phyloP scores from a whole-genome alignment of 108 stramenopile species.

The Bacterosira constricta region DNA sequence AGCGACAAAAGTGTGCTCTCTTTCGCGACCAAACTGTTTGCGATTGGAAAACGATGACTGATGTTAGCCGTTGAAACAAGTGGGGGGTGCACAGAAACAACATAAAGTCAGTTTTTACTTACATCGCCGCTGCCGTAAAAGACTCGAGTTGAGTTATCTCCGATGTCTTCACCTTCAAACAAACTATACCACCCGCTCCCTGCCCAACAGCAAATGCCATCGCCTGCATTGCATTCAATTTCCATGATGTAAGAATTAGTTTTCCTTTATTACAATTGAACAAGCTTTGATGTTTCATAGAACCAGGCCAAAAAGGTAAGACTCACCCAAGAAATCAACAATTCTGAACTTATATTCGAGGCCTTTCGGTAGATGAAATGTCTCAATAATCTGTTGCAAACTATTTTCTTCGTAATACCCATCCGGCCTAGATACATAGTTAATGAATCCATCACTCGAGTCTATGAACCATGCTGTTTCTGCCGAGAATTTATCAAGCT shows the following conservation, averaged over 20 bases:
- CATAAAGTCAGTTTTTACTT: not conserved
- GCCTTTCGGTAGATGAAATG: slow-evolving; percentile 1
- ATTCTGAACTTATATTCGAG: slow-evolving; percentile 19
- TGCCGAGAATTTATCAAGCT: slow-evolving; percentile 24
- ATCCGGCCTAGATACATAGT: slow-evolving; percentile 11
- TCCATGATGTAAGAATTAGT: no score
- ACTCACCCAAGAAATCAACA: slow-evolving; percentile 24
- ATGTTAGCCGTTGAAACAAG: not conserved
- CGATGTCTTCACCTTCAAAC: slow-evolving; percentile 13
- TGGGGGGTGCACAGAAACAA: not conserved
- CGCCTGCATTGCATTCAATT: no score
- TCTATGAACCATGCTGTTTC: slow-evolving; percentile 32
- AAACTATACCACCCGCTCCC: slow-evolving; percentile 20
- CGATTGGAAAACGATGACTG: not conserved
- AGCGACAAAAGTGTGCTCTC: slow-evolving; percentile 14
- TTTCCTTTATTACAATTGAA: no score
- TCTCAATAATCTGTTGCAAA: slow-evolving; percentile 3
- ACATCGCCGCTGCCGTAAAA: slow-evolving; percentile 25
- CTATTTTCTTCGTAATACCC: slow-evolving; percentile 15
- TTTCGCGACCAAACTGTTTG: slow-evolving; percentile 7
- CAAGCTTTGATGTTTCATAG: no score
- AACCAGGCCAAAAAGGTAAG: no score
- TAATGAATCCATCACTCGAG: slow-evolving; percentile 16
- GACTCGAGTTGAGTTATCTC: slow-evolving; percentile 8
- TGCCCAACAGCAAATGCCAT: slow-evolving; percentile 33